These are phyloP conservation scores for Collybia sp. DNA, from an alignment of 768 basidiomycete genomes.

Conservation along the genomic window DNA sequence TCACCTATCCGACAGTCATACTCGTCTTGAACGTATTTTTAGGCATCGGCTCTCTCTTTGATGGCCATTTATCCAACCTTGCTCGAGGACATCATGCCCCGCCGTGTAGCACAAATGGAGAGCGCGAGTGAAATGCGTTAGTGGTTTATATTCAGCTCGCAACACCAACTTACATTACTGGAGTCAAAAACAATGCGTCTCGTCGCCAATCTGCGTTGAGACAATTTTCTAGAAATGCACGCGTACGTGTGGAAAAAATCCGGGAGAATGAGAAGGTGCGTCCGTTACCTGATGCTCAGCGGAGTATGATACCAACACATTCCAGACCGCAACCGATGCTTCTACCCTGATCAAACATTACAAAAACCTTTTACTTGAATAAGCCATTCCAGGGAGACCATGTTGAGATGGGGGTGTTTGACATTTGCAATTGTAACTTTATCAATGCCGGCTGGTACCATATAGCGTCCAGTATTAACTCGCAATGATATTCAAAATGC, in stretches of 20 bases:
- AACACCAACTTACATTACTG: neutral
- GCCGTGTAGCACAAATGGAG: conserved; percentile 27
- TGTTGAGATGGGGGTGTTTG: neutral
- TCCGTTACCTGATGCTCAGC: conserved; percentile 1
- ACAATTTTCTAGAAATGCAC: conserved; percentile 26
- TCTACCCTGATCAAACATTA: conserved; percentile 28
- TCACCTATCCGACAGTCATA: neutral
- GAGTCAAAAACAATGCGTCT: conserved; percentile 21
- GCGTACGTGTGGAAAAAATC: conserved; percentile 27
- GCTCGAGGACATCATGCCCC: conserved; percentile 26
- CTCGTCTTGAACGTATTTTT: conserved; percentile 1
- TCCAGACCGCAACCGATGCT: conserved; percentile 29
- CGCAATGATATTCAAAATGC: too few relatives aligned
- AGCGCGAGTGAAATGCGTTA: conserved; percentile 32
- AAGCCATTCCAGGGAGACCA: neutral
- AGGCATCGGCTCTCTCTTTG: conserved; percentile 17
- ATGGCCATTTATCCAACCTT: conserved; percentile 20
- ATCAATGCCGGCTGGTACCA: too few relatives aligned
- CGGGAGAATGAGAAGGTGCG: conserved; percentile 31
- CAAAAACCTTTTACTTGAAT: conserved; percentile 22
- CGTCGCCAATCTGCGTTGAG: conserved; percentile 23
- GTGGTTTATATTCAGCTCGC: conserved; percentile 9
- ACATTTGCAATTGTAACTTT: too few relatives aligned
- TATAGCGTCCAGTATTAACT: too few relatives aligned
- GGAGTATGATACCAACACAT: neutral